Conservation (phyloP, 1,284 basidiomycete genomes). For the Moesziomyces antarcticus region DNA sequence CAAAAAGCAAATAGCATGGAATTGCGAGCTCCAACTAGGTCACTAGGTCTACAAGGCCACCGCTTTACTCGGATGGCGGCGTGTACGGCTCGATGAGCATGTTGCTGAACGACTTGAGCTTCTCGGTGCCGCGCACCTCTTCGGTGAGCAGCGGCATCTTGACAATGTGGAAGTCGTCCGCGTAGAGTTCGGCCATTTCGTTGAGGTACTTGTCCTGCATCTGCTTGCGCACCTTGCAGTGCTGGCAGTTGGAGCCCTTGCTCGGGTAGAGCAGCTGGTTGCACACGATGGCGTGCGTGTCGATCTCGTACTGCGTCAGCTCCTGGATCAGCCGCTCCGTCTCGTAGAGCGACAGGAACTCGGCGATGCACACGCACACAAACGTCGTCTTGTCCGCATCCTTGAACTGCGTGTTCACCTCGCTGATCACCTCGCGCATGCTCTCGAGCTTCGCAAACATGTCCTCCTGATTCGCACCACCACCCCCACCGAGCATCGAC, state of each 20-base stretch:
- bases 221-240: conserved; percentile 90
- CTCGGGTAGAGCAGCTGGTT: conserved; percentile 97
- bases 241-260: conserved; percentile 89
- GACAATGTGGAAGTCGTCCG: conserved; percentile 65
- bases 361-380: conserved; percentile 97
- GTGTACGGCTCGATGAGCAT: conserved; percentile 59
- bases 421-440: conserved; percentile 96
- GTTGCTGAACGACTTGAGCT: conserved; percentile 76
- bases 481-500: conserved; percentile 86
- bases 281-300: conserved; percentile 98
- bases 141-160: conserved; percentile 92
- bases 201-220: conserved; percentile 81
- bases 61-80: conserved; percentile 47
- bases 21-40: no score
- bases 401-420: conserved; percentile 99
- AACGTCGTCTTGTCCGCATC: conserved; percentile 97
- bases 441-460: conserved; percentile 98
- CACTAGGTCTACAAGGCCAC: not conserved
- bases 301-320: conserved; percentile 93
- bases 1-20: no score
- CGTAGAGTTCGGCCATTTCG: conserved; percentile 66
- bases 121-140: conserved; percentile 93
- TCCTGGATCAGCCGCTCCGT: conserved; percentile 98
- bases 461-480: conserved; percentile 74
- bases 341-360: conserved; percentile 97